Evolutionary conservation across 1,284 basidiomycete genomes (phyloP), one percentile per base, ranked within the genome.

Genomic region (Clitocybe nebularis): DNA sequence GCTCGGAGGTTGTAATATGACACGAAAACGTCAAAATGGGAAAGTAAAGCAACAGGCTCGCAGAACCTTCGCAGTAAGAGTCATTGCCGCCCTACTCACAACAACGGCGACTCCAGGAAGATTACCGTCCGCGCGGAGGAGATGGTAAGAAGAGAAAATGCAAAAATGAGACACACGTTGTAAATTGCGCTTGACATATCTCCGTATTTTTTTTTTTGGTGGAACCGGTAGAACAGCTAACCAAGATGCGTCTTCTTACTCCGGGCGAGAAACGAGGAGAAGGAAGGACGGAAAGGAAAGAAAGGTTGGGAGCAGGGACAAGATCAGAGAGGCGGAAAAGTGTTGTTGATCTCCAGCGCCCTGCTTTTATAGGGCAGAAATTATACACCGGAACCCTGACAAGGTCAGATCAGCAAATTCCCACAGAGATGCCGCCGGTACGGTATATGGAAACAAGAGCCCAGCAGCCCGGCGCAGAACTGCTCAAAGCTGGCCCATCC

Each of bases 361-460:
- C 49, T 44, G 53, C 54, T 54, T 56, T 54, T 54, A 54, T 53
- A 54, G 47, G 28, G 28, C 36, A 40, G 30, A 40, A 50, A 47
- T 41, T 45, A 44, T 50, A 47, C 43, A 45, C 44, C 41, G 46
- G 35, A 47, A 36, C 36, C 44, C 39, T 49, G 48, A 53, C 47
- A 52, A 49, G 44, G 32, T 39, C 49, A 43, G 45, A 50, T 51
- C 45, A 46, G 30, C 33, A 43, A 29, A 39, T 55, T 54, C 52
- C 52, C 52, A 55, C 52, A 43, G 39, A 53, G 47, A 55, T 59
- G 57, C 57, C 57, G 57, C 56, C 57, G 57, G 57, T 51, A 58
- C 51, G 40, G 41, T 53, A 49, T 56, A 35, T 39, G 45, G 45
- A 20, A 49, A 39, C 16, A 39, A 25, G n/a, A 11, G 24, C 36